Evolutionary conservation across 805 yeast genomes (phyloP), one percentile per base, ranked within the genome.

Genomic region (Scheffersomyces coipomensis): DNA sequence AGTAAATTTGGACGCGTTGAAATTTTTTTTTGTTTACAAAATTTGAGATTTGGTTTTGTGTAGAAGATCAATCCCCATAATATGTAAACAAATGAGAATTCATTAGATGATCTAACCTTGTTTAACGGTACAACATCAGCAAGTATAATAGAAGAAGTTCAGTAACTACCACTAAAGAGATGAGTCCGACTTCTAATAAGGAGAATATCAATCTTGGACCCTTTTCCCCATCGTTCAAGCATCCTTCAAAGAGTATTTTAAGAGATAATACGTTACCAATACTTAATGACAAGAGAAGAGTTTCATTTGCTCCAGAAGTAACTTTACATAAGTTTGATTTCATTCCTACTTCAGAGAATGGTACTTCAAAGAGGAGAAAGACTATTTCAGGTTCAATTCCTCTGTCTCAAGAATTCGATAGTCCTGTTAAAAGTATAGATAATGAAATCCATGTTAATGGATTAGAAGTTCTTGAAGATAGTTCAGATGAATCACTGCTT

Each of bases 301-400:
- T 85, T 4, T 81, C 88, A 4, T 85, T 85, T 67, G 90, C 90
- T 1, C 85, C 85, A 1, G 86, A 81, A 48, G 87, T 81, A 0
- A 81, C 85, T 3, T 66, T 82, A 29, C 86, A 81, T 51, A 76
- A 79, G 51, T 70, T 73, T 47, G 80, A 62, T 43, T 56, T 58
- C 43, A 60, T 62, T 33, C 65, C 61, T 7, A 38, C 35, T 13
- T 34, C 34, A 24, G 23, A 7, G 3, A 27, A 27, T 27, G 30
- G 30, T 13, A 21, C 19, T 6, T 30, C 35, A 25, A 42, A 47
- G 44, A 39, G 66, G 37, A 40, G 64, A 33, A 54, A 59, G 36
- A 63, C 67, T 37, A 36, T 33, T 8, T 55, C 58, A 25, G 64
- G 59, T 1, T 46, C 42, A 39, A 35, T 46, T 4, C 50, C 56